Percentiles rank a stretch among this genome's conserved stretches.
Conservation (phyloP, 257 asterid species). For the Galeopsis tetrahit region DNA sequence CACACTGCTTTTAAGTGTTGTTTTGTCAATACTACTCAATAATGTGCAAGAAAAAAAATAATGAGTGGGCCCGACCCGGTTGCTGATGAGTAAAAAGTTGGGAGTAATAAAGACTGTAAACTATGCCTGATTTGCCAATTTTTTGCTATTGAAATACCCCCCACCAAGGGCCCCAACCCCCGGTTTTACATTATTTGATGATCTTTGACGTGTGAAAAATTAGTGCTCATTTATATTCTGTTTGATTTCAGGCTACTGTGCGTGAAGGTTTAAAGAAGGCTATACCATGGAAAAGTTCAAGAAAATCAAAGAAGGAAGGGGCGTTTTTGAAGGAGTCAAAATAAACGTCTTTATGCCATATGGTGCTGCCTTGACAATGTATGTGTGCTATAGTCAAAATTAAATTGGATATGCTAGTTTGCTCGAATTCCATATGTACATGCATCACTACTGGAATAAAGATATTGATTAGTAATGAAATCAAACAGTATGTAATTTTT, state of each 20-base stretch:
- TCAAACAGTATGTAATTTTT: not conserved
- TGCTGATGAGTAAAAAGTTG: not conserved
- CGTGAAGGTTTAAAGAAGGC: conserved; percentile 39
- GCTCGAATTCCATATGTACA: not conserved
- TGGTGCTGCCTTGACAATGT: not conserved
- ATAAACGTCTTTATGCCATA: not conserved
- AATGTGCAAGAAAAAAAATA: conserved; percentile 23
- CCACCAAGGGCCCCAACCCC: too few species aligned
- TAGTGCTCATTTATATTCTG: not conserved
- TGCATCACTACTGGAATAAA: not conserved
- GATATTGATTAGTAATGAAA: not conserved
- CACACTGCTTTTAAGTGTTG: conserved; percentile 31
- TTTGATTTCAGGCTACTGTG: conserved; percentile 31
- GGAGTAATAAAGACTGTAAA: not conserved
- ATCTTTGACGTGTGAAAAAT: not conserved
- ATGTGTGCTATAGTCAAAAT: not conserved
- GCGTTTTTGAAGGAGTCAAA: not conserved
- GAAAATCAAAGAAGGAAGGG: conserved; percentile 31
- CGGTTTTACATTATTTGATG: not conserved
- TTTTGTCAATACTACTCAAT: conserved; percentile 32
- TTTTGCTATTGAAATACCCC: not conserved
- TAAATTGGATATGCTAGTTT: not conserved
- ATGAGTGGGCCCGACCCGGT: conserved; percentile 17
- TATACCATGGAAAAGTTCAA: conserved; percentile 38
- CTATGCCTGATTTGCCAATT: not conserved